A percentile compares a stretch with the other conserved stretches of the same genome.
These are phyloP conservation scores for Penicillium ochrochloron DNA, from an alignment of 495 filamentous ascomycete species.

Conservation along the genomic window DNA sequence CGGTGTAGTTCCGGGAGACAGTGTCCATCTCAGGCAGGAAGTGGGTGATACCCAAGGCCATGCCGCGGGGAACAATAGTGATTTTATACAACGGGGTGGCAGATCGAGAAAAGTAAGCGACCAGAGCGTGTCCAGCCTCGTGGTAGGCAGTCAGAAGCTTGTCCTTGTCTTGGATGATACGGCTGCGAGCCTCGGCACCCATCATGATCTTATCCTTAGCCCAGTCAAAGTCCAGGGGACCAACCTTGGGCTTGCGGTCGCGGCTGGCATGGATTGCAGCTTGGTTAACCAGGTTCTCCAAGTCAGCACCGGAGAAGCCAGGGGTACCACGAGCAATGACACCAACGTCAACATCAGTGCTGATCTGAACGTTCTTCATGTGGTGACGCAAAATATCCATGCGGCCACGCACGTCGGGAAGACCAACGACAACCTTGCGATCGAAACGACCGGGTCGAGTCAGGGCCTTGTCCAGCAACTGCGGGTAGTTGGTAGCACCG, in stretches of 20 bases:
- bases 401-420: constrained; percentile 94
- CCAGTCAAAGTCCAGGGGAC: constrained; percentile 87
- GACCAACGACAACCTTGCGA: constrained; percentile 81
- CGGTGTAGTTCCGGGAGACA: constrained; percentile 72
- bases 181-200: constrained; percentile 87
- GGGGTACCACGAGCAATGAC: constrained; percentile 84
- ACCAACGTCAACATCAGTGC: constrained; percentile 77
- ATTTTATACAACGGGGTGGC: constrained; percentile 88
- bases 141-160: constrained; percentile 92
- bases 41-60: constrained; percentile 81
- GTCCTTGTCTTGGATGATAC: constrained; percentile 87
- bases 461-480: constrained; percentile 90
- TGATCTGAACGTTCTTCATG: constrained; percentile 81
- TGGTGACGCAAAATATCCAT: constrained; percentile 91
- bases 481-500: constrained; percentile 93
- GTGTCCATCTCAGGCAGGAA: constrained; percentile 88
- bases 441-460: constrained; percentile 96
- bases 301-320: constrained; percentile 91
- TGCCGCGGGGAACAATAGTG: constrained; percentile 90
- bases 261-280: constrained; percentile 90
- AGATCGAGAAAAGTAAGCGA: constrained; percentile 76
- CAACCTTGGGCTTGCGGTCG: constrained; percentile 71
- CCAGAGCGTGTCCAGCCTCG: constrained; percentile 93
- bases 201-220: constrained; percentile 98
- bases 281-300: constrained; percentile 96